A percentile compares a stretch with the other conserved stretches of the same genome.
These are phyloP conservation scores for Boletus rubropictus DNA, from an alignment of 768 basidiomycete species.

Conservation along the genomic window DNA sequence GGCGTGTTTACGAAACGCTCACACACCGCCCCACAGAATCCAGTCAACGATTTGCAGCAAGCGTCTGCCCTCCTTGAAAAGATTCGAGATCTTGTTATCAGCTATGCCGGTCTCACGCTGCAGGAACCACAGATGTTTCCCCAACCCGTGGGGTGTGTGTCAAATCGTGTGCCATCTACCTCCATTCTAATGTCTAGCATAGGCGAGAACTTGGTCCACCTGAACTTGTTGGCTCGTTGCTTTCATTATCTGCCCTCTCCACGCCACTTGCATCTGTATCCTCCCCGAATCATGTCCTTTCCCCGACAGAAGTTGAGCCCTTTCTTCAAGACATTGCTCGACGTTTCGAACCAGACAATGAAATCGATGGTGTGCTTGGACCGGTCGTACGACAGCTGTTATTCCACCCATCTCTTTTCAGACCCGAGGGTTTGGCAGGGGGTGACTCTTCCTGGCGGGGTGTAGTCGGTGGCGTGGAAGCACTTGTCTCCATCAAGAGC, in stretches of 20 bases:
- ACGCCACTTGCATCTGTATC: conserved; percentile 55
- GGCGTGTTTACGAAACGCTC: conserved; percentile 32
- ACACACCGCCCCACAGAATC: conserved; percentile 36
- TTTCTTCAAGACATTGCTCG: conserved; percentile 81
- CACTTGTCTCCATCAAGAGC: conserved; percentile 72
- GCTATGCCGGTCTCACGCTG: conserved; percentile 81
- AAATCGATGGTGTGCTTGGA: conserved; percentile 73
- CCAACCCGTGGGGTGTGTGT: conserved; percentile 67
- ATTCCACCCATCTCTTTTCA: conserved; percentile 58
- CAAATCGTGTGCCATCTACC: background rate
- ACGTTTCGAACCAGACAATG: conserved; percentile 76
- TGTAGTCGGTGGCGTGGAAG: conserved; percentile 74
- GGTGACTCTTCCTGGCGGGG: conserved; percentile 82
- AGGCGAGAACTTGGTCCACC: conserved; percentile 70
- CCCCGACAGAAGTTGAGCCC: conserved; percentile 62
- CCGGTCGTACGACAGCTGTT: conserved; percentile 60
- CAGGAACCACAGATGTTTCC: conserved; percentile 96
- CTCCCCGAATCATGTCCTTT: conserved; percentile 45
- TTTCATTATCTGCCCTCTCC: conserved; percentile 65
- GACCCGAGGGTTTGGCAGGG: conserved; percentile 65
- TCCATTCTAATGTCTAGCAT: conserved; percentile 2
- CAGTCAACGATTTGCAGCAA: conserved; percentile 49
- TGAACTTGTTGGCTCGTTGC: conserved; percentile 78
- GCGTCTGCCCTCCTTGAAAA: conserved; percentile 67
- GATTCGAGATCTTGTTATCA: conserved; percentile 75